phyloP scores from a whole-genome alignment of 345 rosid species.

The Luvunga scandens region DNA sequence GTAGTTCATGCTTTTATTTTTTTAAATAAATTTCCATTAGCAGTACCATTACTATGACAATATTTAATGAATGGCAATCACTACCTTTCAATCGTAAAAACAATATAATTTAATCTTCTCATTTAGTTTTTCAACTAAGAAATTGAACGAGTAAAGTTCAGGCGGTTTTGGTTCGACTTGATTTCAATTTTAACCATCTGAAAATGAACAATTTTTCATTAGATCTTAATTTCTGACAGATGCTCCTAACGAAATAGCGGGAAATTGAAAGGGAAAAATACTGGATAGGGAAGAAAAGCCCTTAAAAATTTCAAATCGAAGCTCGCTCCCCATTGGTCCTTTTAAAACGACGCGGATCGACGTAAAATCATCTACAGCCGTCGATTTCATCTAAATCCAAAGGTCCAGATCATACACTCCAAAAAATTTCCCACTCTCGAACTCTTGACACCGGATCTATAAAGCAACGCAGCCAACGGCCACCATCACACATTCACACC shows the following conservation, averaged over 20 bases:
- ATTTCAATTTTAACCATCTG: neutral
- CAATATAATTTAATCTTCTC: neutral
- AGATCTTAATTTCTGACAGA: neutral
- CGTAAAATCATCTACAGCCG: neutral
- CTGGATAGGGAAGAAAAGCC: too few species aligned
- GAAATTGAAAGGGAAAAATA: neutral
- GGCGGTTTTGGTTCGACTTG: neutral
- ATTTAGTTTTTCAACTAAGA: neutral
- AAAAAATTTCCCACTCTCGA: neutral
- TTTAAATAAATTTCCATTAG: too few species aligned
- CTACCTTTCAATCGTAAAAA: too few species aligned
- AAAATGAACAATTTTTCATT: neutral
- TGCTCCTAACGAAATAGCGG: slow-evolving; percentile 5
- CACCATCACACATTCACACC: neutral
- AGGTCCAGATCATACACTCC: neutral
- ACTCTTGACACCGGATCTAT: neutral
- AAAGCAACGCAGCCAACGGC: neutral
- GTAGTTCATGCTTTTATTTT: too few species aligned
- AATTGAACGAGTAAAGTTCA: neutral
- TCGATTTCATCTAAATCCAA: slow-evolving; percentile 5
- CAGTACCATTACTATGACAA: neutral
- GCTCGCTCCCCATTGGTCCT: slow-evolving; percentile 15
- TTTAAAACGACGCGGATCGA: slow-evolving; percentile 18
- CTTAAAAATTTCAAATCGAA: neutral
- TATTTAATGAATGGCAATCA: neutral